phyloP scores from a whole-genome alignment of 345 rosid genomes.

The Pelargonium nanum region DNA sequence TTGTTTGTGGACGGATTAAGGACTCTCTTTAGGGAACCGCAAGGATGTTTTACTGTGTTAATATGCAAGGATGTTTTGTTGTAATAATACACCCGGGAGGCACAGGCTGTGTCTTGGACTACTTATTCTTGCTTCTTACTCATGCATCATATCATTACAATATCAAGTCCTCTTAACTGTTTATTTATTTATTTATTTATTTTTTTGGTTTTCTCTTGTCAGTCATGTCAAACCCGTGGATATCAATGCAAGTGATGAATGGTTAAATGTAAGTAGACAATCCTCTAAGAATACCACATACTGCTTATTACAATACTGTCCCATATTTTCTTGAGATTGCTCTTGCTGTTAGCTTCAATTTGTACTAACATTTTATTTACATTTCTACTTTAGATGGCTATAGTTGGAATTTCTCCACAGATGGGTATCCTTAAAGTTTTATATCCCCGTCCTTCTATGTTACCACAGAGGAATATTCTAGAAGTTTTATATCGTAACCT shows the following conservation, averaged over 20 bases:
- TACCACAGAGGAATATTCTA: conserved; percentile 91
- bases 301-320: not conserved
- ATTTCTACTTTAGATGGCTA: conserved; percentile 57
- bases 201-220: conserved; percentile 19
- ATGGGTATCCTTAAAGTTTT: conserved; percentile 53
- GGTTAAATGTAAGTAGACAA: conserved; percentile 73
- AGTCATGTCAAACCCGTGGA: conserved; percentile 89
- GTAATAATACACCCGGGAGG: not conserved
- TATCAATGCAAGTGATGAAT: conserved; percentile 85
- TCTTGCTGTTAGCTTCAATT: conserved; percentile 8
- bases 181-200: conserved; percentile 14
- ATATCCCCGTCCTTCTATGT: not conserved
- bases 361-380: conserved; percentile 1
- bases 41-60: not conserved
- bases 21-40: not conserved
- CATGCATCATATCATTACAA: not conserved
- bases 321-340: conserved; percentile 8
- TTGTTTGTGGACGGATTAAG: not conserved
- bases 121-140: not conserved
- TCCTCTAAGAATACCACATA: not conserved
- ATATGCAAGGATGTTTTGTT: not conserved
- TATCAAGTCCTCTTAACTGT: not conserved
- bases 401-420: conserved; percentile 92
- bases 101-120: too few species aligned
- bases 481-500: not conserved